A percentile compares a stretch with the other conserved stretches of the same genome.
These are phyloP conservation scores for Eragrostis tef DNA, from an alignment of 202 grass and related monocot genomes.

Conservation along the genomic window DNA sequence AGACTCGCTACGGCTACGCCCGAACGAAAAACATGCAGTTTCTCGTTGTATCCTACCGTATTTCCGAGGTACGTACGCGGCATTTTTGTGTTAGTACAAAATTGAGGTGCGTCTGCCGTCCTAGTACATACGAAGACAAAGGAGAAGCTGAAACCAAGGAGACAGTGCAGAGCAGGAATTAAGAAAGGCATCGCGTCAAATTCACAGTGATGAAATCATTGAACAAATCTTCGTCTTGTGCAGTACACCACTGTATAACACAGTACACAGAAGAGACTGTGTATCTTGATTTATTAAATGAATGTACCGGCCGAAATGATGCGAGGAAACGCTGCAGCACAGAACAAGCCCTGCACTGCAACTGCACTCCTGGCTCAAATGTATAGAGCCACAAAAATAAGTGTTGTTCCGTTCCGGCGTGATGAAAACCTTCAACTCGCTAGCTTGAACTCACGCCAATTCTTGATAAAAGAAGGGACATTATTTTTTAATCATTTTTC, in stretches of 20 bases:
- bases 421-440: not conserved
- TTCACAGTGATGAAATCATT: constrained; percentile 11
- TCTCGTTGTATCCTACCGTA: not conserved
- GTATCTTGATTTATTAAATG: not conserved
- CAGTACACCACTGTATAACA: not conserved
- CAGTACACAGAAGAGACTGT: not conserved
- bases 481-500: not conserved
- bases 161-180: not conserved
- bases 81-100: not conserved
- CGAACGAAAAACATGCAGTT: not conserved
- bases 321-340: not conserved
- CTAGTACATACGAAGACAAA: not conserved
- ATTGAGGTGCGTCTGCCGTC: not conserved
- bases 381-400: not conserved
- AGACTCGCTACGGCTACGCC: not conserved
- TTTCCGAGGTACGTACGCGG: not conserved
- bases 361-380: not conserved
- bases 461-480: too few species aligned
- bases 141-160: constrained; percentile 38
- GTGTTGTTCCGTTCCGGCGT: not conserved
- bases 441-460: too few species aligned
- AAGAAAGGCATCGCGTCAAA: not conserved
- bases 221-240: constrained; percentile 1
- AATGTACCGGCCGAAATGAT: not conserved
- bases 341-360: not conserved